Evolutionary conservation across 805 yeast species (phyloP).

Genomic region (Clavispora vitiphila): DNA sequence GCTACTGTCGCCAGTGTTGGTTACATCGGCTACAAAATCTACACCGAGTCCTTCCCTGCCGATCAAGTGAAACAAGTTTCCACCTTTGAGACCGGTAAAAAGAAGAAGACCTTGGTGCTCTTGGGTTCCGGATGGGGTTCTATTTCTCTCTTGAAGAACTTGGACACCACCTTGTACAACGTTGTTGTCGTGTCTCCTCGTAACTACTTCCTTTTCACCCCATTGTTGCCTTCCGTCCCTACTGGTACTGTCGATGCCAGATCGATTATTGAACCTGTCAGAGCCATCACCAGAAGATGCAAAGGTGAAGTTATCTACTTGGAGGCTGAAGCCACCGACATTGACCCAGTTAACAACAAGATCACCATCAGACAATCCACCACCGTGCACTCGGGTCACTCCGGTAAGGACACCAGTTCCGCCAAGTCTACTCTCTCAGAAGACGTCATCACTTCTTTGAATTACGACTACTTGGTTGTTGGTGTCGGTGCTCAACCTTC

Average conservation of each 20-base stretch:
- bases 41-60: slow-evolving; percentile 57
- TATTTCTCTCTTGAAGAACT: slow-evolving; percentile 72
- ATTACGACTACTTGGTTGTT: slow-evolving; percentile 79
- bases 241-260: slow-evolving; percentile 88
- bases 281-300: slow-evolving; percentile 75
- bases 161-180: slow-evolving; percentile 83
- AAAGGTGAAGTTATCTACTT: slow-evolving; percentile 75
- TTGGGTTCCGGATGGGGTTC: slow-evolving; percentile 96
- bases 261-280: slow-evolving; percentile 91
- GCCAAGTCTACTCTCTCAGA: slow-evolving; percentile 37
- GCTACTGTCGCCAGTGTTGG: slow-evolving; percentile 55
- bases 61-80: slow-evolving; percentile 59
- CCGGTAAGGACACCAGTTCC: slow-evolving; percentile 45
- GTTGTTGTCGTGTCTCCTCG: slow-evolving; percentile 90
- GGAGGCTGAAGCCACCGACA: slow-evolving; percentile 85
- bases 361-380: slow-evolving; percentile 60
- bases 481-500: slow-evolving; percentile 96
- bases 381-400: slow-evolving; percentile 51
- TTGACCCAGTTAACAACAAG: slow-evolving; percentile 67
- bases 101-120: slow-evolving; percentile 70
- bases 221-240: slow-evolving; percentile 91
- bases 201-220: slow-evolving; percentile 92
- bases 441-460: slow-evolving; percentile 42
- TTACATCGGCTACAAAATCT: slow-evolving; percentile 46
- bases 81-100: slow-evolving; percentile 49